Evolutionary conservation across 1,139 yeast genomes (phyloP).

Genomic region (Kluyveromyces sp.): DNA sequence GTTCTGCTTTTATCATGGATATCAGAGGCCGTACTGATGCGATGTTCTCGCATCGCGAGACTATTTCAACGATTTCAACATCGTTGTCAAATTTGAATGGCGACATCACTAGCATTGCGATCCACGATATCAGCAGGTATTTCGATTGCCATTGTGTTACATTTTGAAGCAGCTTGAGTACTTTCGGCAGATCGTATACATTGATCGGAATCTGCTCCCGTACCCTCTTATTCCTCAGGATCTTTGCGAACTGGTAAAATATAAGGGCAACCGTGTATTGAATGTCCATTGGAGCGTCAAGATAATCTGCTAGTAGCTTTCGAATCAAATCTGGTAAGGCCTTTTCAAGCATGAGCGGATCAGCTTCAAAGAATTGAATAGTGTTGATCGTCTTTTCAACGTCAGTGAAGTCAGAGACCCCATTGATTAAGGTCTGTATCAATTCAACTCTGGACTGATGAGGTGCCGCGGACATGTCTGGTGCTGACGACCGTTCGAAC

Average conservation of each 20-base stretch:
- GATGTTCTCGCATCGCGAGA: constrained; percentile 32
- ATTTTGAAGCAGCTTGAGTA: constrained; percentile 28
- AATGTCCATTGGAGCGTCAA: constrained; percentile 10
- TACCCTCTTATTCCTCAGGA: constrained; percentile 58
- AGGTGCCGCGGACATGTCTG: background rate
- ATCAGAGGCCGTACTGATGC: constrained; percentile 41
- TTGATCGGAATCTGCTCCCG: constrained; percentile 55
- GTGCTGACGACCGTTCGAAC: no score
- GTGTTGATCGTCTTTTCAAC: constrained; percentile 13
- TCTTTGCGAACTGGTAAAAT: constrained; percentile 55
- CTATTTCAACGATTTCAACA: constrained; percentile 36
- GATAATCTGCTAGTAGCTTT: constrained; percentile 31
- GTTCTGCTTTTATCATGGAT: constrained; percentile 26
- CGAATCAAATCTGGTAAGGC: constrained; percentile 35
- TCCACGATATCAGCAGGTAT: constrained; percentile 65
- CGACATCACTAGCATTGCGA: constrained; percentile 56
- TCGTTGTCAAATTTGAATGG: constrained; percentile 56
- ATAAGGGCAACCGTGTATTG: constrained; percentile 26
- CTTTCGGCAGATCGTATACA: constrained; percentile 40
- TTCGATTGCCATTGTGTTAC: constrained; percentile 46
- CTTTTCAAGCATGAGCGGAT: constrained; percentile 47
- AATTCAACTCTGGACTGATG: constrained; percentile 9
- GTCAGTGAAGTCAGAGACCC: constrained; percentile 6
- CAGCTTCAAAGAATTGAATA: constrained; percentile 47
- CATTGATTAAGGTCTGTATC: constrained; percentile 9